Evolutionary conservation across 345 rosid genomes (phyloP), one percentile per base, ranked within the genome.

Genomic region (Rhizophora mangle): DNA sequence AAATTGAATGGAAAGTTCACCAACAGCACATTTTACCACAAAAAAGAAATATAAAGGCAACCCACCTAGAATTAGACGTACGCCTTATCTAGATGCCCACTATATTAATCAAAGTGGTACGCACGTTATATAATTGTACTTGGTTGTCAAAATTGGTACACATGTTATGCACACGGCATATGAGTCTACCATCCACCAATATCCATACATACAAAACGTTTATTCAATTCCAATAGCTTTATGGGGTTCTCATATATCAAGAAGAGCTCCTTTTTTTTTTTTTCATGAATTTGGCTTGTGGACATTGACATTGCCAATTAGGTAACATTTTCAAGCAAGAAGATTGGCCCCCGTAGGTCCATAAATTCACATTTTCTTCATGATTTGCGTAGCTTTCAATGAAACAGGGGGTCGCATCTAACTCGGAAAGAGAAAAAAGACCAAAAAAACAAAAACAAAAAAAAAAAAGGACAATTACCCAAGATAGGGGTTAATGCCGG

Each of bases 301-400:
- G 47, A 29, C 26, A 60, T 54, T 32, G 56, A 59, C 27, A 19
- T 64, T 58, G 63, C 11, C 22, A 60, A 13, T 43, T 43, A 11
- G 49, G 18, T 43, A 13, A 3, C 19, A 13, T 43, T 34, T 60
- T 37, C 64, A 20, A 62, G 22, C 22, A 52, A 68, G 43, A 60
- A 26, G 6, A 39, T 10, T 39, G 3, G 18, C 6, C 24, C n/a
- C 32, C 70, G 4, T 21, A 27, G 20, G 62, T 29, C 49, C 1
- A 16, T 8, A 32, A 6, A 55, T 58, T 79, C 70, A n/a, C 68
- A 31, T 61, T 53, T 63, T 76, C 18, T 53, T 11, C 34, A 37
- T 49, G 67, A 31, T 9, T 71, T 55, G 68, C 71, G 73, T 72
- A 10, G 32, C 37, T 67, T 69, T 60, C 54, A 76, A 76, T 74